A percentile compares a stretch with the other conserved stretches of the same genome.
These are phyloP conservation scores for Suillus luteus DNA, from an alignment of 768 basidiomycete species.

Conservation along the genomic window DNA sequence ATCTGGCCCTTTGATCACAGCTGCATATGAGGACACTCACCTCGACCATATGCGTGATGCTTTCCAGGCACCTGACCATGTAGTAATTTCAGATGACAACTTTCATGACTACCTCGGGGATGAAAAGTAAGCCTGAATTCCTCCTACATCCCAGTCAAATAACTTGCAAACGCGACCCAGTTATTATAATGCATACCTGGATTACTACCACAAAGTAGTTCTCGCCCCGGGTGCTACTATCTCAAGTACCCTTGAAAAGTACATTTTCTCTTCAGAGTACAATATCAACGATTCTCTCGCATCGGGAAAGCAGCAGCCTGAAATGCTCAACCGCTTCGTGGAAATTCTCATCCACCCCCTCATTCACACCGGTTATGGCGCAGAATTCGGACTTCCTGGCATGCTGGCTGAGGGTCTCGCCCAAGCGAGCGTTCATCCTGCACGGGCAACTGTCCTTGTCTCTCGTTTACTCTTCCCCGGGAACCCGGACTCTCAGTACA, in stretches of 20 bases:
- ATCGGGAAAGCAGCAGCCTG: conserved; percentile 40
- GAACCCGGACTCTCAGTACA: conserved; percentile 31
- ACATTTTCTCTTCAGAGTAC: conserved; percentile 53
- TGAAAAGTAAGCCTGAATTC: conserved; percentile 28
- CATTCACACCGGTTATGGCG: conserved; percentile 64
- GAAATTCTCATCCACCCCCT: conserved; percentile 65
- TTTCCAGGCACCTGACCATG: conserved; percentile 27
- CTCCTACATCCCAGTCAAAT: not conserved
- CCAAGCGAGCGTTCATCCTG: conserved; percentile 51
- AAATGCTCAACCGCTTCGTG: conserved; percentile 62
- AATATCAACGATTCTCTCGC: conserved; percentile 41
- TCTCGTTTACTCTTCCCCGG: conserved; percentile 32
- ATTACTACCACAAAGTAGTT: conserved; percentile 33
- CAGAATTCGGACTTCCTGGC: conserved; percentile 65
- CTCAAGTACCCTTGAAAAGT: conserved; percentile 55
- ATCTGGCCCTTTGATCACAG: conserved; percentile 39
- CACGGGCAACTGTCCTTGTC: conserved; percentile 38
- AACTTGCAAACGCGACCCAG: conserved; percentile 17
- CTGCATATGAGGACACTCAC: conserved; percentile 43
- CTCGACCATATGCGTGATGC: conserved; percentile 40
- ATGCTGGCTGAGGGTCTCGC: conserved; percentile 72
- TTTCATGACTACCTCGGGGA: conserved; percentile 31
- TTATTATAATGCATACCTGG: conserved; percentile 34
- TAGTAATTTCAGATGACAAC: conserved; percentile 27
- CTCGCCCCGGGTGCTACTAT: conserved; percentile 32